Conservation (phyloP, 2,329 filamentous ascomycete species). For the Ophiocordyceps camponoti-floridani region DNA sequence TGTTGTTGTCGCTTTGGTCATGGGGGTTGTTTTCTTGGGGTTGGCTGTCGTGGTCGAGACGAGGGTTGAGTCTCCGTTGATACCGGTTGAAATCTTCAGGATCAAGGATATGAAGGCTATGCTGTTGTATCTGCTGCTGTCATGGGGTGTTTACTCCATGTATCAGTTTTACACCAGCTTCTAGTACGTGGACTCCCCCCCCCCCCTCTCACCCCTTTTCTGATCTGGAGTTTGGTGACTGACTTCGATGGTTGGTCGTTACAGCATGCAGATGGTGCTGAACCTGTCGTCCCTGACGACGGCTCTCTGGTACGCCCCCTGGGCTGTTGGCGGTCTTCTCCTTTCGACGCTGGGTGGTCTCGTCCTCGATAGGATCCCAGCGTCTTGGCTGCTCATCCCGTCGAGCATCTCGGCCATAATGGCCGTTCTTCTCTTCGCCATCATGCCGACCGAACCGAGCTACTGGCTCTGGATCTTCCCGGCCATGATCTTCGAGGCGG, state of each 20-base stretch:
- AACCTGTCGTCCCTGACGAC: slow-evolving; percentile 40
- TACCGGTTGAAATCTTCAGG: slow-evolving; percentile 52
- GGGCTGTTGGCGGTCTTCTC: slow-evolving; percentile 49
- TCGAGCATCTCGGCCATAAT: slow-evolving; percentile 41
- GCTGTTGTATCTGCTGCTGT: slow-evolving; percentile 40
- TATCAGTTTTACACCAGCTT: slow-evolving; percentile 53
- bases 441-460: slow-evolving; percentile 29
- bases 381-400: slow-evolving; percentile 42
- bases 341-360: slow-evolving; percentile 45
- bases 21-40: slow-evolving; percentile 42
- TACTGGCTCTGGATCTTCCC: slow-evolving; percentile 66
- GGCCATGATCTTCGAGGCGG: slow-evolving; percentile 47
- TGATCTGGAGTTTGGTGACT: too few species aligned
- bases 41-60: slow-evolving; percentile 53
- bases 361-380: slow-evolving; percentile 45
- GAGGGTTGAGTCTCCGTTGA: slow-evolving; percentile 53
- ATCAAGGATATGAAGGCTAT: slow-evolving; percentile 52
- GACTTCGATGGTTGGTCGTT: too few species aligned
- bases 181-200: too few species aligned
- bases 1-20: slow-evolving; percentile 44
- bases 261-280: slow-evolving; percentile 43
- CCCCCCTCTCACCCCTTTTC: too few species aligned
- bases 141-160: slow-evolving; percentile 51
- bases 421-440: slow-evolving; percentile 42
- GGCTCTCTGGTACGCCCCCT: slow-evolving; percentile 50